A percentile compares a stretch with the other conserved stretches of the same genome.
phyloP scores from a whole-genome alignment of 352 stramenopile species.

The Elongisporangium senticosum region DNA sequence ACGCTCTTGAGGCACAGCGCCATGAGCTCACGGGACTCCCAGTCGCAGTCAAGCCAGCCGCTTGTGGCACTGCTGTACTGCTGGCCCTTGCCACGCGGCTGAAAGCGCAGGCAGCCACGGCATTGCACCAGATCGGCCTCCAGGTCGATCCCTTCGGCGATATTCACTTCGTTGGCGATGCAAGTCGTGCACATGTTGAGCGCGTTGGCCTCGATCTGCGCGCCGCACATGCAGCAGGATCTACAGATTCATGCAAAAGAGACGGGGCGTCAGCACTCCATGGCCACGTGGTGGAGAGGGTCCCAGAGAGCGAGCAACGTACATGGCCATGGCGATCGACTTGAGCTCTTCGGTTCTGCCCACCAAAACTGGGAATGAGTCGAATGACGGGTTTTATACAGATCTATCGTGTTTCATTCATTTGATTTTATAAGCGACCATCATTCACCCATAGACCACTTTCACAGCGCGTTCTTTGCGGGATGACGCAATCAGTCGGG shows the following conservation, averaged over 20 bases:
- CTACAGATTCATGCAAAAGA: constrained; percentile 3
- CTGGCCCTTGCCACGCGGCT: constrained; percentile 41
- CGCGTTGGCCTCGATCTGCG: constrained; percentile 65
- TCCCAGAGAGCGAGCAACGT: not conserved
- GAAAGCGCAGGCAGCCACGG: constrained; percentile 60
- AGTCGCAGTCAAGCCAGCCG: constrained; percentile 55
- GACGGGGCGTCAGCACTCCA: too few relatives aligned
- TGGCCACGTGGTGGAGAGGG: too few relatives aligned
- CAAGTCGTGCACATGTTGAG: constrained; percentile 78
- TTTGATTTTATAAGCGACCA: not conserved
- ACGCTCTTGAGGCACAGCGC: constrained; percentile 75
- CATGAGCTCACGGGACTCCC: constrained; percentile 73
- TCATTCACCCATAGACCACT: not conserved
- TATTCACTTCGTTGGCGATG: constrained; percentile 61
- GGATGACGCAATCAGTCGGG: not conserved
- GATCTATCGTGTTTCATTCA: not conserved
- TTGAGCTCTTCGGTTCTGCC: not conserved
- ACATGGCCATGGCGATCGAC: constrained; percentile 16
- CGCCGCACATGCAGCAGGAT: constrained; percentile 57
- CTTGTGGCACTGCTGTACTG: constrained; percentile 22
- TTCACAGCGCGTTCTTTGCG: not conserved
- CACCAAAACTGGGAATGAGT: not conserved
- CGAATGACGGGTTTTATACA: not conserved
- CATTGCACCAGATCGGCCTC: constrained; percentile 52
- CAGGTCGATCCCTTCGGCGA: constrained; percentile 62